phyloP scores from a whole-genome alignment of 352 stramenopile species.

The Globisporangium perplexum region DNA sequence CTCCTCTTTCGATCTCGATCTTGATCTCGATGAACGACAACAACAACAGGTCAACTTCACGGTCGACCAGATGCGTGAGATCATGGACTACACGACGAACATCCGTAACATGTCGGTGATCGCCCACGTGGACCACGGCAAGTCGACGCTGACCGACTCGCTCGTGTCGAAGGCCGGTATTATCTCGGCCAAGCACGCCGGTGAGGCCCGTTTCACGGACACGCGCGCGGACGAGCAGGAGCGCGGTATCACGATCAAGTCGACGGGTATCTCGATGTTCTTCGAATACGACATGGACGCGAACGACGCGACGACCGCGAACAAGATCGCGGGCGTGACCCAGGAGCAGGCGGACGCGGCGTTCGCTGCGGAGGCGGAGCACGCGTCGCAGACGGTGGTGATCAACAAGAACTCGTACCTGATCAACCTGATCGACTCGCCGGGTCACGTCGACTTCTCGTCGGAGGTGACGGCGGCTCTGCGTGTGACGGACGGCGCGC shows the following conservation, averaged over 20 bases:
- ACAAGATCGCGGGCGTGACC: constrained; percentile 51
- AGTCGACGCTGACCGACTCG: constrained; percentile 98
- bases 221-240: constrained; percentile 99
- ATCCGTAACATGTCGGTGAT: constrained; percentile 99
- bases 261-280: constrained; percentile 99
- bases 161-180: constrained; percentile 99
- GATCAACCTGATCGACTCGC: constrained; percentile 99
- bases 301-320: constrained; percentile 78
- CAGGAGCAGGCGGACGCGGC: constrained; percentile 30
- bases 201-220: constrained; percentile 98
- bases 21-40: not conserved
- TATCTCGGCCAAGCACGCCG: constrained; percentile 98
- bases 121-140: constrained; percentile 99
- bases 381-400: constrained; percentile 59
- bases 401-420: constrained; percentile 98
- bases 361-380: constrained; percentile 18
- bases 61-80: constrained; percentile 98
- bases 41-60: constrained; percentile 97
- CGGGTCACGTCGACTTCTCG: constrained; percentile 99
- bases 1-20: no score
- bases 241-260: constrained; percentile 99
- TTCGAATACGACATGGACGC: constrained; percentile 99
- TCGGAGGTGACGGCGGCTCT: constrained; percentile 99
- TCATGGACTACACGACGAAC: constrained; percentile 99
- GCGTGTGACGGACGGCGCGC: constrained; percentile 98